Evolutionary conservation across 2,329 filamentous ascomycete species (phyloP).

Genomic region (Scolecobasidium constrictum): DNA sequence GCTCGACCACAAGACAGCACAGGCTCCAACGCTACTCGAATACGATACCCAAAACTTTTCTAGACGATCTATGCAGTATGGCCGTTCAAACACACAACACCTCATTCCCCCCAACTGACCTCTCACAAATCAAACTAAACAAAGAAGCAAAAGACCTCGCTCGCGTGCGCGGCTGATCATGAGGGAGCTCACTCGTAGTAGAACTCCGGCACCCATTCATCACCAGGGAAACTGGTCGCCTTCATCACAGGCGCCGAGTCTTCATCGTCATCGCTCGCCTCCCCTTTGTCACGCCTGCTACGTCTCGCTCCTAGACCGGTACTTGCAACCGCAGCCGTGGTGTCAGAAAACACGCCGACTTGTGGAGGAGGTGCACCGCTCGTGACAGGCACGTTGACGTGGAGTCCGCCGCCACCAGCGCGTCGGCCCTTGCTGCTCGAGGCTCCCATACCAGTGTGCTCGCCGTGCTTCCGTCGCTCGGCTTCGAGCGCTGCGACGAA

Average conservation of each 20-base stretch:
- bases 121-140: too few relatives aligned
- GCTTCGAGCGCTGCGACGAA: not conserved
- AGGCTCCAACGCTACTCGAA: too few relatives aligned
- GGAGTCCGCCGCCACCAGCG: not conserved
- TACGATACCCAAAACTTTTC: too few relatives aligned
- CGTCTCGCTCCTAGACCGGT: not conserved
- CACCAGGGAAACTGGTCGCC: constrained; percentile 11
- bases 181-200: constrained; percentile 1
- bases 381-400: not conserved
- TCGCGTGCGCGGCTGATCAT: too few relatives aligned
- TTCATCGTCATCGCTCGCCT: constrained; percentile 4
- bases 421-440: not conserved
- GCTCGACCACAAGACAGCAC: too few relatives aligned
- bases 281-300: not conserved
- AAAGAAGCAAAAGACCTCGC: too few relatives aligned
- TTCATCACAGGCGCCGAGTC: constrained; percentile 11
- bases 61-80: too few relatives aligned
- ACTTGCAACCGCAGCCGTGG: not conserved
- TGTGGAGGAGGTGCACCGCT: not conserved
- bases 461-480: not conserved
- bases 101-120: too few relatives aligned
- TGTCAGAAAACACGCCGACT: not conserved
- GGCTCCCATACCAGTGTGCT: not conserved
- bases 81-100: too few relatives aligned
- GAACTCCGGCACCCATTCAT: constrained; percentile 12